Conservation (phyloP, 306 rosid species). For the Geum urbanum region DNA sequence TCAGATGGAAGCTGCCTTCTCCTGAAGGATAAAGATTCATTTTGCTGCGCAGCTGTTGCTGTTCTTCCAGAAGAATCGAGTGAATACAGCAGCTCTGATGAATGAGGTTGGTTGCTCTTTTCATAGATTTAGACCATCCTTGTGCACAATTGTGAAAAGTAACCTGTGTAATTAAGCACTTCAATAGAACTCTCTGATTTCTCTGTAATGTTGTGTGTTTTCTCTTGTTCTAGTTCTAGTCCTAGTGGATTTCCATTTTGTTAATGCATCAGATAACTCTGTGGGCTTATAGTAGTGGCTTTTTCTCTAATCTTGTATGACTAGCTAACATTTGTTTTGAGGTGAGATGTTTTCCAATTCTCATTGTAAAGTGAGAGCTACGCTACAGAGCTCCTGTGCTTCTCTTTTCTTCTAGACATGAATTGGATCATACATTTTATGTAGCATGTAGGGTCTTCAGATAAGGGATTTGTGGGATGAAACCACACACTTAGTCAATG, state of each 20-base stretch:
- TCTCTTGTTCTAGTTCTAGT: too few species aligned
- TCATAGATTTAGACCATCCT: not conserved
- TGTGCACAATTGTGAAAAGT: not conserved
- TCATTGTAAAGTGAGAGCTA: not conserved
- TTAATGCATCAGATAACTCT: not conserved
- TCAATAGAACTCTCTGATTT: not conserved
- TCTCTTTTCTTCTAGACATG: not conserved
- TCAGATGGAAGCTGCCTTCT: conserved; percentile 89
- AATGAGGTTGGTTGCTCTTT: conserved; percentile 21
- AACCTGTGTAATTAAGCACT: conserved; percentile 12
- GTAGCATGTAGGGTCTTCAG: not conserved
- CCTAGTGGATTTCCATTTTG: too few species aligned
- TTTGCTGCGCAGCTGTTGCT: conserved; percentile 81
- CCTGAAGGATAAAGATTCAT: conserved; percentile 87
- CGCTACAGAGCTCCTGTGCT: not conserved
- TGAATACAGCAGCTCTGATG: conserved; percentile 88
- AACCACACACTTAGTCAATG: not conserved
- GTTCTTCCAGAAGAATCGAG: conserved; percentile 69
- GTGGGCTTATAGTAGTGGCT: not conserved
- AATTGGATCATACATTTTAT: not conserved
- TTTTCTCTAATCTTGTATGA: too few species aligned
- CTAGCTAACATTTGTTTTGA: not conserved
- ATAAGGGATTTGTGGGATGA: not conserved
- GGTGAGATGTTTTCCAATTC: not conserved
- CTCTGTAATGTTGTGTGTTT: not conserved